Evolutionary conservation across 2,329 filamentous ascomycete genomes (phyloP).

Genomic region (Ceratocystis lukuohia): DNA sequence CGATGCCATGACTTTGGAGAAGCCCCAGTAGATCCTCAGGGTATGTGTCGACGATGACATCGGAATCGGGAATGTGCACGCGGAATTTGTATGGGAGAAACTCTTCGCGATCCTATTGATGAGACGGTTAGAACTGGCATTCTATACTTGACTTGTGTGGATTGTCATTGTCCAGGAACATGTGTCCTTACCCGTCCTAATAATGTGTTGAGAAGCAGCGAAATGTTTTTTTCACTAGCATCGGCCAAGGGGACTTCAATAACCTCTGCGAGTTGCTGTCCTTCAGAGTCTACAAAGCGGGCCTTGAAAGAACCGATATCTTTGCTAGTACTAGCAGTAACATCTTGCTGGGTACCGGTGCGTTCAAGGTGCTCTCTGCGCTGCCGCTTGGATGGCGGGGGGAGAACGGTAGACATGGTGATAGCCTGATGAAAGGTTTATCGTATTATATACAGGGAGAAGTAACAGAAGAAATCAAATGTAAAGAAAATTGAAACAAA

Average conservation of each 20-base stretch:
- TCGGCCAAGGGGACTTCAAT: conserved; percentile 67
- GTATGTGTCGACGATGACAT: conserved; percentile 42
- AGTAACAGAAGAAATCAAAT: neutral
- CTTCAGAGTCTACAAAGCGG: conserved; percentile 72
- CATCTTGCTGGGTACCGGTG: conserved; percentile 61
- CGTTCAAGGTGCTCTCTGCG: conserved; percentile 60
- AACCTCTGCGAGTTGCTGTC: conserved; percentile 57
- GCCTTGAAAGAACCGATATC: conserved; percentile 67
- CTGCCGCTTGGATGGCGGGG: conserved; percentile 81
- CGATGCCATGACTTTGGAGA: conserved; percentile 42
- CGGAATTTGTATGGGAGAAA: conserved; percentile 49
- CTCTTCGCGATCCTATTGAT: conserved; percentile 39
- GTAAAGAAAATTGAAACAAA: neutral
- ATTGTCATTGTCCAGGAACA: neutral
- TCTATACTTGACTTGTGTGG: too few species aligned
- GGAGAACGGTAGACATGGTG: conserved; percentile 63
- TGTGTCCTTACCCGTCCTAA: conserved; percentile 50
- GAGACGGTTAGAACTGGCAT: neutral
- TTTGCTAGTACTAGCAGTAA: conserved; percentile 52
- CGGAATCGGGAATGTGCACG: conserved; percentile 42
- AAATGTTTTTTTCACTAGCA: conserved; percentile 78
- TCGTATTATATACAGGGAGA: neutral
- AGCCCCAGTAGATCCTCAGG: conserved; percentile 42
- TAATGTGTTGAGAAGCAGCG: conserved; percentile 71
- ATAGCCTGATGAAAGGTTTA: neutral